Conservation (phyloP, 305 asterid genomes). For the Andrographis paniculata region DNA sequence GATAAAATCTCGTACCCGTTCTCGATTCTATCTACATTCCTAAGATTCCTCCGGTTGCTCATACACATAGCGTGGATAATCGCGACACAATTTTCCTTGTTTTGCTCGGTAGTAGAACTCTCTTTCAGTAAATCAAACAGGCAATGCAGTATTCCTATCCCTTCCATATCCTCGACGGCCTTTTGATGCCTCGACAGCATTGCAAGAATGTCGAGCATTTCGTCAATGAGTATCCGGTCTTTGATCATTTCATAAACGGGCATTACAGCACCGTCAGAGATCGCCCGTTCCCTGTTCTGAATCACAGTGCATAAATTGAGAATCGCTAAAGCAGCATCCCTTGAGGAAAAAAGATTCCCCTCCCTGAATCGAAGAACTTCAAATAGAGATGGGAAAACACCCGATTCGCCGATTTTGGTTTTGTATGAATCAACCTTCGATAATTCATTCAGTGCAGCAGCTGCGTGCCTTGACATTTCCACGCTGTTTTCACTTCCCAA, state of each 20-base stretch:
- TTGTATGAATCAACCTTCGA: conserved; percentile 38
- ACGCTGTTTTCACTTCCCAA: conserved; percentile 22
- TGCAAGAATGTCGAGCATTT: conserved; percentile 35
- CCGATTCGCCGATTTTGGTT: conserved; percentile 22
- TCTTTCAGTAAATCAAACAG: conserved; percentile 27
- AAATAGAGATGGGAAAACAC: conserved; percentile 36
- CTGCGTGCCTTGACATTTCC: conserved; percentile 37
- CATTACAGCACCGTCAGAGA: conserved; percentile 29
- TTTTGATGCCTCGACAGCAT: conserved; percentile 26
- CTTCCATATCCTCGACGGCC: conserved; percentile 43
- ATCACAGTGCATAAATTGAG: conserved; percentile 25
- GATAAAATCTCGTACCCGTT: conserved; percentile 13
- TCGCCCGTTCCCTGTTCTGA: conserved; percentile 35
- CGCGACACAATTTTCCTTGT: conserved; percentile 34
- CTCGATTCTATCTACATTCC: conserved; percentile 30
- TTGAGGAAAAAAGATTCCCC: conserved; percentile 28
- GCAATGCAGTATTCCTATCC: conserved; percentile 26
- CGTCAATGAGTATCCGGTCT: conserved; percentile 21
- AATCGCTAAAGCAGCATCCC: conserved; percentile 37
- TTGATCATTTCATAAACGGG: conserved; percentile 36
- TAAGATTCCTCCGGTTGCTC: conserved; percentile 24
- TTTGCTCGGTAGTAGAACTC: conserved; percentile 16
- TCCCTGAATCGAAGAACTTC: conserved; percentile 32
- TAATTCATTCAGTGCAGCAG: conserved; percentile 31
- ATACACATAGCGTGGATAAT: conserved; percentile 30